These are phyloP conservation scores for Juglanconis juglandina DNA, from an alignment of 2,329 filamentous ascomycete species.

Conservation along the genomic window DNA sequence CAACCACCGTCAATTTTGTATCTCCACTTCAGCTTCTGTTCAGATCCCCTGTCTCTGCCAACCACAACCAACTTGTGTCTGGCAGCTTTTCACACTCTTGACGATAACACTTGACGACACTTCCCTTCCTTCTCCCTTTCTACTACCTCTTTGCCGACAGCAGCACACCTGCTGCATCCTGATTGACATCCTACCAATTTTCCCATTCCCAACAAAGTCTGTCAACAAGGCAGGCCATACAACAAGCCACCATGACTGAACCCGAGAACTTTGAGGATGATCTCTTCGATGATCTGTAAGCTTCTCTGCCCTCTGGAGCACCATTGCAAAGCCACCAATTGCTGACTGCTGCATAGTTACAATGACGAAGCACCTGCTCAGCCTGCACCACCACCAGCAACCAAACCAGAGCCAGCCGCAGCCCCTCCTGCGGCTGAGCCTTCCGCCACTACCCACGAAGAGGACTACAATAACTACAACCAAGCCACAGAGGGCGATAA, in stretches of 20 bases:
- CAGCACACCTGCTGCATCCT: not conserved
- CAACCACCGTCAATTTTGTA: conserved; percentile 1
- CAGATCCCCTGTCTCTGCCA: not conserved
- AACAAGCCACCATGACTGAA: conserved; percentile 61
- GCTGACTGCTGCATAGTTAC: conserved; percentile 43
- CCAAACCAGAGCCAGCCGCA: conserved; percentile 20
- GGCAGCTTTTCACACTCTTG: not conserved
- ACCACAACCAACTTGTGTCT: not conserved
- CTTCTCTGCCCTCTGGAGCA: not conserved
- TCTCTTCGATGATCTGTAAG: conserved; percentile 87
- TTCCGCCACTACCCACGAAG: conserved; percentile 21
- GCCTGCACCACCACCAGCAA: conserved; percentile 23
- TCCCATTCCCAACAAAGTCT: not conserved
- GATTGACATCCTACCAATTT: not conserved
- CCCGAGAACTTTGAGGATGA: conserved; percentile 79
- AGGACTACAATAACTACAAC: conserved; percentile 27
- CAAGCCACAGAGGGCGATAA: not conserved
- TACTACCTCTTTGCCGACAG: not conserved
- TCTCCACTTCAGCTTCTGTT: not conserved
- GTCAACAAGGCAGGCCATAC: not conserved
- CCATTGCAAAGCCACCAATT: not conserved
- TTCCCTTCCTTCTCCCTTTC: not conserved
- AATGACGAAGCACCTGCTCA: conserved; percentile 59
- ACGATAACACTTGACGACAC: not conserved
- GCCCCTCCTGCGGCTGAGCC: conserved; percentile 24